These are phyloP conservation scores for Saccharomyces paradoxus DNA, from an alignment of 805 yeast species.

Conservation along the genomic window DNA sequence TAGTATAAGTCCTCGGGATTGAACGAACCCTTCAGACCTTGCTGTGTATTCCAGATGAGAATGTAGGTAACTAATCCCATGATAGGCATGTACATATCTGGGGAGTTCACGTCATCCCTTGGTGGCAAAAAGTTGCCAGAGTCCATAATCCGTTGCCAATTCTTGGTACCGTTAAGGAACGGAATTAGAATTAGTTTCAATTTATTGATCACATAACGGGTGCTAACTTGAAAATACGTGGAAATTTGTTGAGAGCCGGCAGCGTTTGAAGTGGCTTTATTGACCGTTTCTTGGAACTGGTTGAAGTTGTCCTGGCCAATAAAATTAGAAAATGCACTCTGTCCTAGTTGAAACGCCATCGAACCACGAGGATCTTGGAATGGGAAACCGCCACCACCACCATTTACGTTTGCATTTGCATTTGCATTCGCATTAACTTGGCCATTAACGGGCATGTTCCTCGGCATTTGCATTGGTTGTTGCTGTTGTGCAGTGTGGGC, in stretches of 20 bases:
- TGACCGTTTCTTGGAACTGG: constrained; percentile 41
- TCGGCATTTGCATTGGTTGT: constrained; percentile 20
- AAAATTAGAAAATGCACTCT: constrained; percentile 53
- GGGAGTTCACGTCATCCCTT: constrained; percentile 81
- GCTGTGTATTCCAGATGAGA: constrained; percentile 70
- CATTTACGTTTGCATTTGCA: constrained; percentile 14
- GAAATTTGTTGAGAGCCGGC: constrained; percentile 47
- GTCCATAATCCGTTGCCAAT: constrained; percentile 60
- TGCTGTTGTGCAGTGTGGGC: constrained; percentile 1
- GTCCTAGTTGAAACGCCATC: constrained; percentile 83
- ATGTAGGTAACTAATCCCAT: constrained; percentile 90
- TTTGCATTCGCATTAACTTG: constrained; percentile 16
- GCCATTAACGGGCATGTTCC: constrained; percentile 30
- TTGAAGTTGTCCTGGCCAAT: constrained; percentile 51
- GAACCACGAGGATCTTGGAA: constrained; percentile 74
- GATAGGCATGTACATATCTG: constrained; percentile 89
- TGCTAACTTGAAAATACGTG: constrained; percentile 87
- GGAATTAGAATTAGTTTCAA: constrained; percentile 73
- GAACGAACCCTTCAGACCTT: constrained; percentile 81
- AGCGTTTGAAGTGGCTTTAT: constrained; percentile 28
- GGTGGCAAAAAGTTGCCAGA: constrained; percentile 46
- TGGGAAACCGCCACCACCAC: constrained; percentile 30
- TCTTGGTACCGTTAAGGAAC: constrained; percentile 65
- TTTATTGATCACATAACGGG: constrained; percentile 73
- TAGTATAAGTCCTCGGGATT: constrained; percentile 89